Base-by-base conservation (phyloP, 768 basidiomycete genomes). In the Rhodotorula sphaerocarpa region DNA sequence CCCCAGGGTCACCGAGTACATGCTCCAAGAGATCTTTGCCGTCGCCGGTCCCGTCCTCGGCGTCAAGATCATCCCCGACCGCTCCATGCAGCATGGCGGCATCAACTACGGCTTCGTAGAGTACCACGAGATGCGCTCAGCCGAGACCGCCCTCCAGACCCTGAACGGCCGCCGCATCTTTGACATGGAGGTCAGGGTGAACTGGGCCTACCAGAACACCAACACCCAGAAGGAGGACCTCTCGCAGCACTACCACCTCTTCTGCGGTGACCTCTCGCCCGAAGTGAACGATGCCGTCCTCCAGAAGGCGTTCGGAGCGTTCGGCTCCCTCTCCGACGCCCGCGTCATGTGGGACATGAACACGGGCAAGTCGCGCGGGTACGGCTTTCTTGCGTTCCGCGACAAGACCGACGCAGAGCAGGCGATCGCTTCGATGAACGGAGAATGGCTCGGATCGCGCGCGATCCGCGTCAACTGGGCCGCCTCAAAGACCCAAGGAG, bases 261-360 rank as follows among this genome's bases (percentile, higher is more conserved):
- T 99, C 77, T 93, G 97, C 67, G 95, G 95, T n/a, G 95, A 99
- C 79, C 87, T 99, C 72, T 90, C 88, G 70, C 93, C 95, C 28
- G 95, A 99, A 76, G 92, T 99, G 75, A 97, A 90, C 75, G 95
- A 99, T 72, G 91, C 92, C 23, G 90, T 96, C 57, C 84, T 99
- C 66, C 86, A 79, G 61, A 96, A 97, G 79, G 95, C 95, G 11
- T 99, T 99, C 80, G 85, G 84, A 71, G 93, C 93, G 43, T 99
- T 99, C 75, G 92, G 91, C 36, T 87, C 87, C 65, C 82, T 99
- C 78, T 92, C 90, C 55, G 95, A 99, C 76, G 93, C 93, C 53
- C 84, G 95, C 39, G 95, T 97, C 64, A 97, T 97, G 93, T 97
- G 93, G 93, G 95, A 99, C 76, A 96, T 97, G 90, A 95, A 92